Percentiles rank a stretch among this genome's conserved stretches.
Conservation (phyloP, 148 eudicot species). For the Camellia sinensis region DNA sequence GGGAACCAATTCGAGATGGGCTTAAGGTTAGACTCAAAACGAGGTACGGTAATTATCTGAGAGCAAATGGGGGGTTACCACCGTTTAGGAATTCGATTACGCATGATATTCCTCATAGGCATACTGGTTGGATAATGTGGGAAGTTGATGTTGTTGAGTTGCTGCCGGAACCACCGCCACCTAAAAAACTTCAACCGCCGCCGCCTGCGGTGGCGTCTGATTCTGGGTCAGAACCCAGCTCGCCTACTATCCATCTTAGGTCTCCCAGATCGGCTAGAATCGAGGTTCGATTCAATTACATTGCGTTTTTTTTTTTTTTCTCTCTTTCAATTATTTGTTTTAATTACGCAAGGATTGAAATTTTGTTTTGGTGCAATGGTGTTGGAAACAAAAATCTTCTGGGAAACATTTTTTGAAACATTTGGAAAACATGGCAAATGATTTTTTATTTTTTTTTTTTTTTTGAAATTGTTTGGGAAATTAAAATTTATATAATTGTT, state of each 20-base stretch:
- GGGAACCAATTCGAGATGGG: slow-evolving; percentile 82
- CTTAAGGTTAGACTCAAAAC: slow-evolving; percentile 56
- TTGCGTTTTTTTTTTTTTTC: not conserved
- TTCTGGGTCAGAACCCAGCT: slow-evolving; percentile 16
- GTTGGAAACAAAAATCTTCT: no score
- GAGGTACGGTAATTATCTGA: slow-evolving; percentile 63
- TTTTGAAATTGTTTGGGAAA: no score
- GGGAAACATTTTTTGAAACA: no score
- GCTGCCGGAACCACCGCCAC: slow-evolving; percentile 22
- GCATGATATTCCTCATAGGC: slow-evolving; percentile 80
- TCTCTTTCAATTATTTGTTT: no score
- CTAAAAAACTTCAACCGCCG: not conserved
- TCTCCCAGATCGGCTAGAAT: slow-evolving; percentile 6
- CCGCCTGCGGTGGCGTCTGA: not conserved
- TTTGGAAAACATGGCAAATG: no score
- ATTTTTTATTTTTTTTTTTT: not conserved
- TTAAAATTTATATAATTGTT: no score
- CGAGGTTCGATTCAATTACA: slow-evolving; percentile 36
- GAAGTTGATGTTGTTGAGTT: slow-evolving; percentile 61
- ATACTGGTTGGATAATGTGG: slow-evolving; percentile 78
- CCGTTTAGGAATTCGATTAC: slow-evolving; percentile 89
- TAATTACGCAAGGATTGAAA: no score
- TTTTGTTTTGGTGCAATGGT: no score
- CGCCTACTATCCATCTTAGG: slow-evolving; percentile 20
- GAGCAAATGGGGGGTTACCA: slow-evolving; percentile 84